phyloP scores from a whole-genome alignment of 139 green algal species.

The Picochlorum sp. region DNA sequence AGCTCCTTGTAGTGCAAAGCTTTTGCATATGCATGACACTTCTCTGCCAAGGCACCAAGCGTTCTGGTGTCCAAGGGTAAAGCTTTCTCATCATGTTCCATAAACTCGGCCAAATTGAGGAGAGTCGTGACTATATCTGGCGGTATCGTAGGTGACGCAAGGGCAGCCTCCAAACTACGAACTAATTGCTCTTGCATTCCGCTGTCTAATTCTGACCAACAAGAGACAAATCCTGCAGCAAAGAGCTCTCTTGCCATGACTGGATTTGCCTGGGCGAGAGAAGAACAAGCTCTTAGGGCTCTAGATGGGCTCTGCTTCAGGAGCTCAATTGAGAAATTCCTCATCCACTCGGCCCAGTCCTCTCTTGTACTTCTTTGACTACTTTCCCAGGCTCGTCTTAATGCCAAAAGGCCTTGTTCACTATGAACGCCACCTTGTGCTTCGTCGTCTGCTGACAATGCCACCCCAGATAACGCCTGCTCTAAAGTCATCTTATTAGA shows the following conservation, averaged over 20 bases:
- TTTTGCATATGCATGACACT: constrained; percentile 98
- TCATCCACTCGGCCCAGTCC: constrained; percentile 98
- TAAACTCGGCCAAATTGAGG: constrained; percentile 98
- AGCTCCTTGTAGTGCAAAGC: constrained; percentile 98
- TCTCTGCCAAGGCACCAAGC: constrained; percentile 90
- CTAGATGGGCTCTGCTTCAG: constrained; percentile 85
- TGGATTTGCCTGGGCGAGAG: constrained; percentile 74
- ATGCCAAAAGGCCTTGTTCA: constrained; percentile 17
- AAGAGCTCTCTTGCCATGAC: constrained; percentile 94
- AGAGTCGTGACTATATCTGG: constrained; percentile 92
- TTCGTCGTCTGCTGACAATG: constrained; percentile 6
- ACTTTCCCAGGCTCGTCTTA: constrained; percentile 87
- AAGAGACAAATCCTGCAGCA: constrained; percentile 92
- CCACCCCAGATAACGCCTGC: constrained; percentile 9
- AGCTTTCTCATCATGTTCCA: constrained; percentile 97
- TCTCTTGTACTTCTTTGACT: constrained; percentile 91
- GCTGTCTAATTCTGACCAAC: constrained; percentile 87
- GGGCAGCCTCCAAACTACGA: constrained; percentile 78
- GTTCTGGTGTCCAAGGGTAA: constrained; percentile 79
- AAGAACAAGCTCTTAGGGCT: constrained; percentile 79
- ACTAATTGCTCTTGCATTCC: constrained; percentile 64
- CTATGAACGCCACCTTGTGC: constrained; percentile 32
- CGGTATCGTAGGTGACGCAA: constrained; percentile 90
- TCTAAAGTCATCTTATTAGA: constrained; percentile 20
- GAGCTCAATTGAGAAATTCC: constrained; percentile 93